phyloP scores from a whole-genome alignment of 208 protist genomes.

The Kentomonas sorsogonicus region DNA sequence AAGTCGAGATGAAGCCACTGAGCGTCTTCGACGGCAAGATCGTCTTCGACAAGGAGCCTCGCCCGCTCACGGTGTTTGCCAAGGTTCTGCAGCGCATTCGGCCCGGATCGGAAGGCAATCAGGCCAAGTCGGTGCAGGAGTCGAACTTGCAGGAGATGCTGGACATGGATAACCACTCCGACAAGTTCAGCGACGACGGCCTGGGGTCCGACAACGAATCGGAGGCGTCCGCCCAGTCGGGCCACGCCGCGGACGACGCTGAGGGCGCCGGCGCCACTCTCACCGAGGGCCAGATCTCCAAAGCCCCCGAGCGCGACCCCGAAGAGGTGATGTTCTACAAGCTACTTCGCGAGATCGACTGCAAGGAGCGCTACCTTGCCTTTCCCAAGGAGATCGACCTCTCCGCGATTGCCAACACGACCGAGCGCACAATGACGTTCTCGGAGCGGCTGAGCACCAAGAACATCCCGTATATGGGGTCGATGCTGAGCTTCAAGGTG shows the following conservation, averaged over 20 bases:
- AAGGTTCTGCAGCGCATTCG: constrained; percentile 21
- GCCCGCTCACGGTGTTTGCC: constrained; percentile 30
- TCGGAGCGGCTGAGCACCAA: constrained; percentile 36
- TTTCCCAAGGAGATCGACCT: constrained; percentile 43
- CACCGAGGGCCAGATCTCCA: constrained; percentile 18
- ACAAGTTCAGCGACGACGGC: constrained; percentile 21
- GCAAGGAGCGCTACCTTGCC: constrained; percentile 29
- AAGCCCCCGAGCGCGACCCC: constrained; percentile 20
- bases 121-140: constrained; percentile 28
- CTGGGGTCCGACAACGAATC: constrained; percentile 11
- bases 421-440: constrained; percentile 19
- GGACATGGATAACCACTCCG: constrained; percentile 26
- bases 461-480: constrained; percentile 23
- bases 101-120: constrained; percentile 12
- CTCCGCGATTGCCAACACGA: constrained; percentile 30
- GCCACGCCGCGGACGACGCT: constrained; percentile 9
- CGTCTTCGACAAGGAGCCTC: constrained; percentile 38
- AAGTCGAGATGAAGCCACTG: constrained; percentile 32
- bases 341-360: constrained; percentile 19
- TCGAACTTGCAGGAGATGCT: constrained; percentile 41
- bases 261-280: constrained; percentile 20
- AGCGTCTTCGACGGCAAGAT: constrained; percentile 38
- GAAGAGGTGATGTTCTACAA: constrained; percentile 31
- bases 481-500: constrained; percentile 34
- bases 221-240: constrained; percentile 11